Conservation (phyloP, 2,329 filamentous ascomycete species). For the Colletotrichum navitas region DNA sequence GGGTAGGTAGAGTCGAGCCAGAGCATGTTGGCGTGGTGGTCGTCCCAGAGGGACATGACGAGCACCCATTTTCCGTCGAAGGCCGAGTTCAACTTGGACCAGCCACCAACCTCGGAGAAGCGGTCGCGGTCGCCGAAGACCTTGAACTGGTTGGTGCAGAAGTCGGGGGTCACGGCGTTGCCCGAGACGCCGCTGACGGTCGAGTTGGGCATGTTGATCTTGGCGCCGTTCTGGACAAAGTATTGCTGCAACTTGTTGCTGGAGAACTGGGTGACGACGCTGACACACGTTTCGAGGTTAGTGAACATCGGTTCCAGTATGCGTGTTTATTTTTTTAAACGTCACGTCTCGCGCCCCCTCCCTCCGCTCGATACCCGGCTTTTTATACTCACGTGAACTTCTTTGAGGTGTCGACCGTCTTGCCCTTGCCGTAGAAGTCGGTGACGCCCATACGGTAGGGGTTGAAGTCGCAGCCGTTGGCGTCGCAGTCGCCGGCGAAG, state of each 20-base stretch:
- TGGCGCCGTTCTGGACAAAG: constrained; percentile 70
- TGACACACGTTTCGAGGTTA: constrained; percentile 42
- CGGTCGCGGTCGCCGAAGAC: constrained; percentile 64
- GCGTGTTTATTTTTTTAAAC: too few species aligned
- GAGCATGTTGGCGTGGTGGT: constrained; percentile 71
- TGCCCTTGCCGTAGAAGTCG: constrained; percentile 70
- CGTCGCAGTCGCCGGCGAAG: constrained; percentile 71
- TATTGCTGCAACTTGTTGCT: constrained; percentile 66
- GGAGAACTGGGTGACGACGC: constrained; percentile 72
- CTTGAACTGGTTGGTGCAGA: constrained; percentile 68
- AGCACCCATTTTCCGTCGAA: constrained; percentile 72
- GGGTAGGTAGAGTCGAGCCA: constrained; percentile 74
- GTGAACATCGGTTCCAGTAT: not conserved
- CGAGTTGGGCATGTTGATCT: constrained; percentile 61
- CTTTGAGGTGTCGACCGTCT: constrained; percentile 67
- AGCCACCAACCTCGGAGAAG: constrained; percentile 68
- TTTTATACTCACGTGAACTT: constrained; percentile 59
- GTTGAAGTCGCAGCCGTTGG: constrained; percentile 76
- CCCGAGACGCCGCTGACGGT: constrained; percentile 46
- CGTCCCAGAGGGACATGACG: constrained; percentile 70
- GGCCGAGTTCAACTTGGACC: constrained; percentile 66
- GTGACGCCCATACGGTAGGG: constrained; percentile 71
- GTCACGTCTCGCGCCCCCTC: not conserved
- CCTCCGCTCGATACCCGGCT: too few species aligned
- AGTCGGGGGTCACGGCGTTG: constrained; percentile 67